phyloP scores from a whole-genome alignment of 2,329 filamentous ascomycete genomes.

The Penicillium sp. region DNA sequence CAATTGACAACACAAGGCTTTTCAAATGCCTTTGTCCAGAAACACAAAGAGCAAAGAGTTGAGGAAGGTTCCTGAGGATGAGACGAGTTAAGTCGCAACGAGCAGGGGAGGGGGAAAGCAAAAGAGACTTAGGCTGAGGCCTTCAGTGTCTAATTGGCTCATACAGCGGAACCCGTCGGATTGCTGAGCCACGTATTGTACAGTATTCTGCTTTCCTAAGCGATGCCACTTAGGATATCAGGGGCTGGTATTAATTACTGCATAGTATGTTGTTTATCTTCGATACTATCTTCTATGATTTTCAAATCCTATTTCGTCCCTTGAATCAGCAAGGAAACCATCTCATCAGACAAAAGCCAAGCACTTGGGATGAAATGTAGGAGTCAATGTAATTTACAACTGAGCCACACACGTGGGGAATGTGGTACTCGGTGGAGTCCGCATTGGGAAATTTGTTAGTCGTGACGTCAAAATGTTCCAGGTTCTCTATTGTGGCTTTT shows the following conservation, averaged over 20 bases:
- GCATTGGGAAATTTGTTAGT: conserved; percentile 13
- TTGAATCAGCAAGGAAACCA: no score
- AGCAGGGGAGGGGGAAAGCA: conserved; percentile 6
- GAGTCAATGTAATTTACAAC: conserved; percentile 11
- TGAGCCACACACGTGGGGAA: conserved; percentile 22
- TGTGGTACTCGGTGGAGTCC: conserved; percentile 15
- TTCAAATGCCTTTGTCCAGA: not conserved
- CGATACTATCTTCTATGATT: no score
- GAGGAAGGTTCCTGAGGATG: not conserved
- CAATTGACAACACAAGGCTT: not conserved
- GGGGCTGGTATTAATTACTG: not conserved
- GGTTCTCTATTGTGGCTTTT: not conserved
- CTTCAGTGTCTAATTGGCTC: conserved; percentile 9
- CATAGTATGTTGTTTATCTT: no score
- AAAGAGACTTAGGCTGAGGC: conserved; percentile 15
- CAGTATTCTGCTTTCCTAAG: no score
- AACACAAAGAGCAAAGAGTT: not conserved
- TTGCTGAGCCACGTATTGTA: not conserved
- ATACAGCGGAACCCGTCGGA: conserved; percentile 14
- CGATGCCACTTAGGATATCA: no score
- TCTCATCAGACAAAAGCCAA: no score
- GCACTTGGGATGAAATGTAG: conserved; percentile 1
- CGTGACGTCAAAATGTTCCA: conserved; percentile 25
- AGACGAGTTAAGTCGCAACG: not conserved
- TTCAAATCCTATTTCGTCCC: no score